A percentile compares a stretch with the other conserved stretches of the same genome.
Evolutionary conservation across 2,329 filamentous ascomycete species (phyloP).

Genomic region (Aspergillus hiratsukae): DNA sequence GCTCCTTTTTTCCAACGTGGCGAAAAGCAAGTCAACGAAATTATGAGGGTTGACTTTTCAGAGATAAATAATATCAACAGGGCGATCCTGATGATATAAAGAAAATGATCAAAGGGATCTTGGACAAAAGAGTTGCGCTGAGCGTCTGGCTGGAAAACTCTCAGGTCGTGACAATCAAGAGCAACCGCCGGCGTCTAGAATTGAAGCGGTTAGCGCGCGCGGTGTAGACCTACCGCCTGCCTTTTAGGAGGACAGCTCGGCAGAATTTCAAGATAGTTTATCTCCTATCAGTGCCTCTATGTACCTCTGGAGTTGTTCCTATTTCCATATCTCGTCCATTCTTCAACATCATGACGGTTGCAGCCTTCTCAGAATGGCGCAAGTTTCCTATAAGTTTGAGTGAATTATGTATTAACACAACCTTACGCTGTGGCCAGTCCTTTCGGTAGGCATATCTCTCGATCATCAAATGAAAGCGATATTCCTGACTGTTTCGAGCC

Average conservation of each 20-base stretch:
- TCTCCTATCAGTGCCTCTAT: slow-evolving; percentile 2
- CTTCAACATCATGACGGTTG: slow-evolving; percentile 31
- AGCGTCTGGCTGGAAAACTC: slow-evolving; percentile 26
- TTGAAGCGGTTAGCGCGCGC: slow-evolving; percentile 16
- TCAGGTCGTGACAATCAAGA: slow-evolving; percentile 22
- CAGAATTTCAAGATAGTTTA: slow-evolving; percentile 17
- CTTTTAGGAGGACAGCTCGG: slow-evolving; percentile 4
- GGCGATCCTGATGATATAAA: background rate
- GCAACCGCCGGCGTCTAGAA: slow-evolving; percentile 12
- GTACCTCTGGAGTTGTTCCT: background rate
- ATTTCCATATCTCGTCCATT: background rate
- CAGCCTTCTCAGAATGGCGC: slow-evolving; percentile 70
- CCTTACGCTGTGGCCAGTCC: slow-evolving; percentile 88
- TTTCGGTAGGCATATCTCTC: slow-evolving; percentile 55
- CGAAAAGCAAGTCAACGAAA: background rate
- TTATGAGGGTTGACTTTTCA: background rate
- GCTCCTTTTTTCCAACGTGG: slow-evolving; percentile 11
- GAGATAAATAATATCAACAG: slow-evolving; percentile 1
- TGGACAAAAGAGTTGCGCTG: slow-evolving; percentile 13
- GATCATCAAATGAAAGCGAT: background rate
- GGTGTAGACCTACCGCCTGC: slow-evolving; percentile 25
- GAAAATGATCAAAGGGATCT: background rate
- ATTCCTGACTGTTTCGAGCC: slow-evolving; percentile 4
- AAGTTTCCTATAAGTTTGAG: slow-evolving; percentile 76
- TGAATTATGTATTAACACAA: slow-evolving; percentile 92